Base-by-base conservation (phyloP, 176 grass and related monocot species). In the Puccinellia tenuiflora region DNA sequence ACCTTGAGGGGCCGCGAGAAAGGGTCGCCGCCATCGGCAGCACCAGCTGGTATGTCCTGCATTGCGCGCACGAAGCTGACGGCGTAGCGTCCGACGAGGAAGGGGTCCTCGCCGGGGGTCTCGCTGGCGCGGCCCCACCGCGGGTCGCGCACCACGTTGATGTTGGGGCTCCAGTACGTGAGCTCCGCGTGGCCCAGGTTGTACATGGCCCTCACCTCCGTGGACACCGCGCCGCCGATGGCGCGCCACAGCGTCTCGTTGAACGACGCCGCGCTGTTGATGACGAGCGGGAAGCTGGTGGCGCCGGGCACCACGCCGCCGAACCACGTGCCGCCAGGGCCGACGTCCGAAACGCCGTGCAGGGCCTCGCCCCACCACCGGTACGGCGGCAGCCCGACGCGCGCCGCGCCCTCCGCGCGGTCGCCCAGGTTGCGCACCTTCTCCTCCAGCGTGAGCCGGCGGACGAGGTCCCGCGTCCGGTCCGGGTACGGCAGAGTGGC, bases 131-230 rank as follows among this genome's bases (percentile, higher is more conserved):
- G 87, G 3, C 92, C 92, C 92, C 92, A 94, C 38, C 92, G 71
- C 16, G 92, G 92, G 57, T 94, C 92, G 24, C 92, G 86, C 11
- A 94, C 81, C 13, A 94, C 85, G 77, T 94, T 94, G 71, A 94
- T 88, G 77, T 94, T 91, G 38, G 92, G 92, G 81, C 89, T 91
- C 92, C 89, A 94, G 84, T 86, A 91, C 1, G 92, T 85, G 25
- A 94, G 92, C 62, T 88, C 84, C 6, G 89, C 92, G 29, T 86
- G 89, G 6, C 92, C 92, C 0, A 94, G 86, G 78, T 94, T 94
- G 84, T 91, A 88, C 92, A 94, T 94, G n/a, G 88, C 88, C 66
- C 92, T 46, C 22, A 88, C 60, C 79, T 94, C 92, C 1, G 86
- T 91, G 0, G 88, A 88, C 55, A 85, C 76, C 0, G 3, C 84